phyloP scores from a whole-genome alignment of 495 filamentous ascomycete species.

The Clohesyomyces aquaticus region DNA sequence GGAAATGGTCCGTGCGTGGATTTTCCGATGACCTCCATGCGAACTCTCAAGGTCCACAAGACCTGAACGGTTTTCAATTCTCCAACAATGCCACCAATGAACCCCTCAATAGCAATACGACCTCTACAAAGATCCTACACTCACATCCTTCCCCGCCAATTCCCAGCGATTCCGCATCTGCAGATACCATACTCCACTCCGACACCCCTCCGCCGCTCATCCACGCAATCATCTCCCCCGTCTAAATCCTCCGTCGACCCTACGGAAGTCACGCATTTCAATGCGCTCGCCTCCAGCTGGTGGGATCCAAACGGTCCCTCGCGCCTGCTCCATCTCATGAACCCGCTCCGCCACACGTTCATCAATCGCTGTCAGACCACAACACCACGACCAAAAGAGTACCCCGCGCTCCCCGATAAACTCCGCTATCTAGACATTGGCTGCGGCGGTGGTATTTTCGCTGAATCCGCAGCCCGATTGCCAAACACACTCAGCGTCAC shows the following conservation, averaged over 20 bases:
- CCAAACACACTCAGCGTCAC: conserved; percentile 67
- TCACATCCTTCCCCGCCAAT: neutral
- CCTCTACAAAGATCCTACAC: neutral
- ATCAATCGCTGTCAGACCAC: conserved; percentile 70
- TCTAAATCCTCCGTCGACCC: conserved; percentile 61
- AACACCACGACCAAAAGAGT: conserved; percentile 37
- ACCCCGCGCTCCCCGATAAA: conserved; percentile 10
- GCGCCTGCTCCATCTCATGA: conserved; percentile 94
- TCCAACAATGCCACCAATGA: conserved; percentile 8
- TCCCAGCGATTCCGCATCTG: neutral
- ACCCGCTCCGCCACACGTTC: conserved; percentile 93
- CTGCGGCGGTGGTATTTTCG: conserved; percentile 96
- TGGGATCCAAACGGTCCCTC: conserved; percentile 97
- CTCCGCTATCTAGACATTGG: conserved; percentile 83
- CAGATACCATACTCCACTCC: neutral
- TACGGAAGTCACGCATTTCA: conserved; percentile 90
- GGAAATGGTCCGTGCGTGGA: conserved; percentile 21
- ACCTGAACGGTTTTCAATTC: conserved; percentile 8
- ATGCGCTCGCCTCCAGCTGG: conserved; percentile 88
- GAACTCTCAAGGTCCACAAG: no score
- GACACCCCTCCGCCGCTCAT: neutral
- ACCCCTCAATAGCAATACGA: neutral
- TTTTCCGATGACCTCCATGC: no score
- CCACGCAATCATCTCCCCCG: conserved; percentile 7
- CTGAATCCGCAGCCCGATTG: conserved; percentile 85